Percentiles rank a stretch among this genome's conserved stretches.
phyloP scores from a whole-genome alignment of 148 eudicot genomes.

The Rhododendron ferrugineum region DNA sequence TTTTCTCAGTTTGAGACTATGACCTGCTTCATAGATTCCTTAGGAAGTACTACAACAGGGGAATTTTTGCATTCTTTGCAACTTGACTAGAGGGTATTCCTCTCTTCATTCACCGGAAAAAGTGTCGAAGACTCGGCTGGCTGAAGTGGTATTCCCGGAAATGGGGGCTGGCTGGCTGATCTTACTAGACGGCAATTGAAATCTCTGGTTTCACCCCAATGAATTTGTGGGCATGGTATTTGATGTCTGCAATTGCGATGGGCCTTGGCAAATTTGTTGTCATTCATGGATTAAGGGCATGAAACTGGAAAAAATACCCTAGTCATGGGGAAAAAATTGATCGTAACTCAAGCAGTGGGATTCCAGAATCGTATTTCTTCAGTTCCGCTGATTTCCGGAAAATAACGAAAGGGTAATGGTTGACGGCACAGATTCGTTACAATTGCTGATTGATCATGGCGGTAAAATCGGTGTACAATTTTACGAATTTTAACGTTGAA shows the following conservation, averaged over 20 bases:
- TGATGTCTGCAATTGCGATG: neutral
- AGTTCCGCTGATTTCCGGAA: neutral
- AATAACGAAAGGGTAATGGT: neutral
- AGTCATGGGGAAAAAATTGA: neutral
- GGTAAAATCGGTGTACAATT: neutral
- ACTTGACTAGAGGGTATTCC: neutral
- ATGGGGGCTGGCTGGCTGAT: too few relatives aligned
- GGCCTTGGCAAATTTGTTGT: neutral
- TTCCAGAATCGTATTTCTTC: slow-evolving; percentile 8
- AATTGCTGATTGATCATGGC: neutral
- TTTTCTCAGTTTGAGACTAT: neutral
- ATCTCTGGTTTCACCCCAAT: neutral
- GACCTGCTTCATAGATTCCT: neutral
- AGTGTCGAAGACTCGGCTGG: neutral
- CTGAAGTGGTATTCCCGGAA: too few relatives aligned
- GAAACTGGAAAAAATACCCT: neutral
- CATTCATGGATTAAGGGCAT: neutral
- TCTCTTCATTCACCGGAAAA: neutral
- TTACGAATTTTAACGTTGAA: too few relatives aligned
- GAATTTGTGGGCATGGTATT: neutral
- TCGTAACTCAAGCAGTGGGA: neutral
- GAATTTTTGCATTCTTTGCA: neutral
- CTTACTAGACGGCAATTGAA: too few relatives aligned
- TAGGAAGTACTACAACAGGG: neutral
- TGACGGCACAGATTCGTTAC: neutral